Base-by-base conservation (phyloP, 352 stramenopile species). In the Globisporangium lucens region DNA sequence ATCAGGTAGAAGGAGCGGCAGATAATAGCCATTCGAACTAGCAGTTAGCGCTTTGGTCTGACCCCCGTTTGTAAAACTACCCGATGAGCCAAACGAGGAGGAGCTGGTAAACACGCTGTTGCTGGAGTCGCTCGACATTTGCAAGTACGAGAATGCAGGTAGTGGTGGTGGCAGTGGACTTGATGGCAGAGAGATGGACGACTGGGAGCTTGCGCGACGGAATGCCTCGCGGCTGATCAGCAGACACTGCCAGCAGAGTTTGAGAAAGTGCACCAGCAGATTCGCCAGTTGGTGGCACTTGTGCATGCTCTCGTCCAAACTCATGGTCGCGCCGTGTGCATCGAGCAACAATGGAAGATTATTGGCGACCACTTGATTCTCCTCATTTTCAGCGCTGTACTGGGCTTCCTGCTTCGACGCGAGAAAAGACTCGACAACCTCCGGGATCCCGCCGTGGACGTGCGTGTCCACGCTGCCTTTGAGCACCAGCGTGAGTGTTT, bases 381-480 rank as follows among this genome's bases (percentile, higher is more conserved):
- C 13, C 10, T 51, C 20, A 0, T 47, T 13, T 9, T 62, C 56
- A 27, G 4, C 30, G 9, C 24, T 24, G 33, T 63, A n/a, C 17
- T n/a, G 47, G 9, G 27, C 20, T 0, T 36, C 10, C 20, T 20
- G 36, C 13, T 33, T 38, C 3, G 56, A 51, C 0, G 65, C 67
- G 1, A 94, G 75, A 53, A 94, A 94, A 0, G 80, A 83, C 20
- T 89, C 80, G 55, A 94, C 76, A 0, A 94, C 80, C 69, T 94
- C 85, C 0, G 85, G 83, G 12, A 90, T 77, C 9, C 85, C 85
- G 30, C 85, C 85, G 58, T 94, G 80, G 9, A 94, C 85, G 49
- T 94, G 82, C 0, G 85, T 91, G 67, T 94, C 83, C 5, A 94
- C 85, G 33, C 85, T 94, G 4, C 85, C 85, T 68, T 94, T 94